Percentiles rank a stretch among this genome's conserved stretches.
These are phyloP conservation scores for Fennellomyces sp. DNA, from an alignment of 371 early-diverging fungal genomes.

Conservation along the genomic window DNA sequence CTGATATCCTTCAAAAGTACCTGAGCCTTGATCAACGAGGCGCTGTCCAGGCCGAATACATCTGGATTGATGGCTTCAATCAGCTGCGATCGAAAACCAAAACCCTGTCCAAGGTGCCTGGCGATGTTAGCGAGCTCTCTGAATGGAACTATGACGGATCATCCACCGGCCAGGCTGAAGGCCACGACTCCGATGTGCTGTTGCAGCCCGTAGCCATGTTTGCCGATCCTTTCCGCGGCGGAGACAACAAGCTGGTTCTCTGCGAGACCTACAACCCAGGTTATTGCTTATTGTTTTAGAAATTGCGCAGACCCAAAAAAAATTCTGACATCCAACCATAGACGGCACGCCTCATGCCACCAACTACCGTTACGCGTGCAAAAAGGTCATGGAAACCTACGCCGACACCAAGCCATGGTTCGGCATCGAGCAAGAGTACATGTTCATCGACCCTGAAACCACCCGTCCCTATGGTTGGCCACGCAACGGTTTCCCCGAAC, in stretches of 20 bases:
- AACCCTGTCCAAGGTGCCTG: slow-evolving; percentile 39
- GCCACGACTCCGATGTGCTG: slow-evolving; percentile 49
- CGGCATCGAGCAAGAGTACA: slow-evolving; percentile 67
- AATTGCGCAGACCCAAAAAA: neutral
- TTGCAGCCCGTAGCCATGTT: slow-evolving; percentile 51
- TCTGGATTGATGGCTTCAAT: slow-evolving; percentile 52
- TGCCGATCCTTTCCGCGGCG: slow-evolving; percentile 54
- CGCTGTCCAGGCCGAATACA: slow-evolving; percentile 46
- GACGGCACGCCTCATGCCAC: slow-evolving; percentile 54
- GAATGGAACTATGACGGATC: slow-evolving; percentile 60
- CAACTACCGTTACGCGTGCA: slow-evolving; percentile 46
- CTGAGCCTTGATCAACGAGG: slow-evolving; percentile 42
- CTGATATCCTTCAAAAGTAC: slow-evolving; percentile 27
- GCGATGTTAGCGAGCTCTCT: slow-evolving; percentile 32
- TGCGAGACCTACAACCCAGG: slow-evolving; percentile 27
- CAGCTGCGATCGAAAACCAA: slow-evolving; percentile 41
- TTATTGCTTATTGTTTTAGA: slow-evolving; percentile 4
- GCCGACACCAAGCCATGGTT: slow-evolving; percentile 58
- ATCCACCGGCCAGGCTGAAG: slow-evolving; percentile 49
- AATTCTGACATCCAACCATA: neutral
- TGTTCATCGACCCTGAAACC: slow-evolving; percentile 58
- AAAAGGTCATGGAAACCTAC: slow-evolving; percentile 44
- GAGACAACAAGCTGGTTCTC: slow-evolving; percentile 41
- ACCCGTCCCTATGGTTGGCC: slow-evolving; percentile 62
- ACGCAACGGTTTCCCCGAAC: slow-evolving; percentile 59